Conservation (phyloP, 129 eudicot species). For the Flaveria robusta region DNA sequence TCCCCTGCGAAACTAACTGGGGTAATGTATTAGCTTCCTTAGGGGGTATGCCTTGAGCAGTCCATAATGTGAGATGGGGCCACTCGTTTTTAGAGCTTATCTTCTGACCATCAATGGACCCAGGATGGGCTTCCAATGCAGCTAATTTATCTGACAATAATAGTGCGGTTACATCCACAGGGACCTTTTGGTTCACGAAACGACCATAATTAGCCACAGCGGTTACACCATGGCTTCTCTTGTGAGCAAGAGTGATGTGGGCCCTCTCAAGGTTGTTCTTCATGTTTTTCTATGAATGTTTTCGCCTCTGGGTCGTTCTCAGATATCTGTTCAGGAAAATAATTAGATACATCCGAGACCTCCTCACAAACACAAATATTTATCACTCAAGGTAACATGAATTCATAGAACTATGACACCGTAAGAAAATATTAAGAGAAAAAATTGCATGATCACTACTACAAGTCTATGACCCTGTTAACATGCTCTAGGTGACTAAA, state of each 20-base stretch:
- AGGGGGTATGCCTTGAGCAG: conserved; percentile 67
- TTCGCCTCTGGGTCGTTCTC: conserved; percentile 49
- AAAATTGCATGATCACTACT: no score
- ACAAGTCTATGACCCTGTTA: no score
- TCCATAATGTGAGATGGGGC: conserved; percentile 96
- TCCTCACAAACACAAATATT: no score
- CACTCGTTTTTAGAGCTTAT: conserved; percentile 66
- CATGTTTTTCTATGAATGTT: conserved; percentile 54
- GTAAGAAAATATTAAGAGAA: no score
- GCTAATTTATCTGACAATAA: conserved; percentile 72
- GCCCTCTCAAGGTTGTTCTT: conserved; percentile 51
- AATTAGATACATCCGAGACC: not conserved
- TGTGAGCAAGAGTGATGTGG: conserved; percentile 93
- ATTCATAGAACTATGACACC: no score
- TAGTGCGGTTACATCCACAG: conserved; percentile 57
- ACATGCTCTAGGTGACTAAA: not conserved
- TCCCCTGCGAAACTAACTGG: conserved; percentile 60
- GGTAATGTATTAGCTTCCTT: conserved; percentile 85
- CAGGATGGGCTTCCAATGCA: conserved; percentile 74
- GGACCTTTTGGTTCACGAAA: conserved; percentile 53
- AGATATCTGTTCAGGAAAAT: conserved; percentile 45
- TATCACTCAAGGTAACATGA: no score
- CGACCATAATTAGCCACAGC: conserved; percentile 77
- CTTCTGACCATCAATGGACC: conserved; percentile 67
- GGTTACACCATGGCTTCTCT: conserved; percentile 78